Evolutionary conservation across 768 basidiomycete genomes (phyloP).

Genomic region (Trametes gibbosa): DNA sequence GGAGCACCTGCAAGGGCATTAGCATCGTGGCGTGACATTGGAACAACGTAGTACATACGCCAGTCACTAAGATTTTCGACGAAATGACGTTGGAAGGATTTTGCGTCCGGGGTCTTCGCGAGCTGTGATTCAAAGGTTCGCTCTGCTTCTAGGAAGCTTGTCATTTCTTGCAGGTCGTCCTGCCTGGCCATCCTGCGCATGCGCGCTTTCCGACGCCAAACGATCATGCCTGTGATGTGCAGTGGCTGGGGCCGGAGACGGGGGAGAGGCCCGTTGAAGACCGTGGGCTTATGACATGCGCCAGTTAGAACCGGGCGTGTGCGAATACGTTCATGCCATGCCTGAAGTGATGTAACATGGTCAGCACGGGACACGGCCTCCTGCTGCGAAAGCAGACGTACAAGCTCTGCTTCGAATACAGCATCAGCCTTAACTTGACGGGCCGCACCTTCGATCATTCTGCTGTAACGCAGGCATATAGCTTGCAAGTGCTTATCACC

Average conservation of each 20-base stretch:
- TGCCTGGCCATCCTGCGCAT: conserved; percentile 44
- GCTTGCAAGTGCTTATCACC: conserved; percentile 48
- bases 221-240: conserved; percentile 70
- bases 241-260: conserved; percentile 77
- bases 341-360: conserved; percentile 35
- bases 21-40: no score
- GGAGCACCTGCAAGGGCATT: conserved; percentile 35
- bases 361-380: no score
- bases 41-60: conserved; percentile 36
- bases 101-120: conserved; percentile 5
- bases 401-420: conserved; percentile 51
- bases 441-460: conserved; percentile 49
- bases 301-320: conserved; percentile 73
- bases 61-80: conserved; percentile 30
- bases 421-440: conserved; percentile 47
- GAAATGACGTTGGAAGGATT: conserved; percentile 25
- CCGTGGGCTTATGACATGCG: conserved; percentile 58
- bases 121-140: conserved; percentile 36
- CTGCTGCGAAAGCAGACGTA: conserved; percentile 30
- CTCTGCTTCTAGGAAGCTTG: conserved; percentile 37
- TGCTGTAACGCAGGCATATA: conserved; percentile 56
- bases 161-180: conserved; percentile 17
- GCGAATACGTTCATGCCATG: conserved; percentile 51
- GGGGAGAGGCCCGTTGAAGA: conserved; percentile 70
- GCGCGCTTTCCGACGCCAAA: conserved; percentile 40